These are phyloP conservation scores for Solanum chiquidenum DNA, from an alignment of 257 asterid genomes.

Conservation along the genomic window DNA sequence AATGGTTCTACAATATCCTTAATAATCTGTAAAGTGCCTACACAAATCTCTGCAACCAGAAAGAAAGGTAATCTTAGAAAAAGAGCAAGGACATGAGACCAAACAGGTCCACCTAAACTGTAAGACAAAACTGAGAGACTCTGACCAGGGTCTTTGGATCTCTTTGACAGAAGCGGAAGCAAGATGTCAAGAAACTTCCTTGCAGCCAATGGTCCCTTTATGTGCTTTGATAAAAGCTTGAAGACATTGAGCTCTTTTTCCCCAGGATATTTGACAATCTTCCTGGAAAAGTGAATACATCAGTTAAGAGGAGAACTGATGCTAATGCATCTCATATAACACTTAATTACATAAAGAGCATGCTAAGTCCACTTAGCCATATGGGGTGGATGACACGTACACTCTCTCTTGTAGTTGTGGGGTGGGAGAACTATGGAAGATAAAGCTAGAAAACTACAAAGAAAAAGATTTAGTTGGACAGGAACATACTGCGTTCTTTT, in stretches of 20 bases:
- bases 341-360: not conserved
- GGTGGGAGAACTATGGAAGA: not conserved
- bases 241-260: conserved; percentile 59
- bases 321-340: not conserved
- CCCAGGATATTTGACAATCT: conserved; percentile 42
- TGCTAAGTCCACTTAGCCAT: not conserved
- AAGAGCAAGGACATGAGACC: not conserved
- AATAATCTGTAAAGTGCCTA: conserved; percentile 44
- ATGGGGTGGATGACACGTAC: not conserved
- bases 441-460: not conserved
- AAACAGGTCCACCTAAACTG: not conserved
- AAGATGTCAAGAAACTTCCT: conserved; percentile 59
- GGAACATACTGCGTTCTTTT: not conserved
- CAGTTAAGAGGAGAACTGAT: conserved; percentile 1
- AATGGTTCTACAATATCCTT: conserved; percentile 35
- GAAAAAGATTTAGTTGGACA: not conserved
- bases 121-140: not conserved
- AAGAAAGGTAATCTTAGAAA: not conserved
- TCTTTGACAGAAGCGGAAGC: conserved; percentile 64
- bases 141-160: conserved; percentile 53
- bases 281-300: conserved; percentile 28
- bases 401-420: not conserved
- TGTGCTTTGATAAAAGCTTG: conserved; percentile 51
- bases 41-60: conserved; percentile 42
- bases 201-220: conserved; percentile 58